A percentile compares a stretch with the other conserved stretches of the same genome.
phyloP scores from a whole-genome alignment of 2,329 filamentous ascomycete species.

The Leptographium procerum region DNA sequence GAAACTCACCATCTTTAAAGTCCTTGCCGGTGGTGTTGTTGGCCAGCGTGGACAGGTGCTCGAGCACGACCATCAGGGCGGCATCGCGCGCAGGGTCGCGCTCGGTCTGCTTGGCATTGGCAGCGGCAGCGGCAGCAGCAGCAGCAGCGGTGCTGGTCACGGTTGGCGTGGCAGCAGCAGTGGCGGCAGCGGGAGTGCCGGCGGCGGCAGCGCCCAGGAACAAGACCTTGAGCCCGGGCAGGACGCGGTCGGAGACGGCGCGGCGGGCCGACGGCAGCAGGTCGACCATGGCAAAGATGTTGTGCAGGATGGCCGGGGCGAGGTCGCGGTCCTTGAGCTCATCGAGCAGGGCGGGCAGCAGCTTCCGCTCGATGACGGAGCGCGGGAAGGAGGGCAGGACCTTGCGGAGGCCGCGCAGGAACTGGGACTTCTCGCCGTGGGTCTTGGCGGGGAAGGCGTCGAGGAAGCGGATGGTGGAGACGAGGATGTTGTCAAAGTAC shows the following conservation, averaged over 20 bases:
- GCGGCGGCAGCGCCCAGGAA: constrained; percentile 46
- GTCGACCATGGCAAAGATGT: constrained; percentile 81
- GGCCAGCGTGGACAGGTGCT: constrained; percentile 66
- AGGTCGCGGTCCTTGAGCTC: constrained; percentile 90
- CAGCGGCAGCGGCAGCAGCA: not conserved
- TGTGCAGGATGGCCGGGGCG: constrained; percentile 74
- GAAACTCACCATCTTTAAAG: constrained; percentile 71
- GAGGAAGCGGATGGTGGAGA: constrained; percentile 91
- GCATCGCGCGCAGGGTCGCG: constrained; percentile 77
- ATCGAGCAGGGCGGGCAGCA: constrained; percentile 78
- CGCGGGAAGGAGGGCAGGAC: constrained; percentile 88
- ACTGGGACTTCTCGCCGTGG: constrained; percentile 77
- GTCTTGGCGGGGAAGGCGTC: constrained; percentile 89
- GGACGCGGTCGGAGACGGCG: constrained; percentile 72
- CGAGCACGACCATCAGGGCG: constrained; percentile 80
- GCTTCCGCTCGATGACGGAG: constrained; percentile 88
- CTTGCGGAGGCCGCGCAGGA: constrained; percentile 77
- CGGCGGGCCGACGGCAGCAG: constrained; percentile 66
- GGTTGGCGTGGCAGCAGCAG: not conserved
- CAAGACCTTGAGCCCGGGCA: constrained; percentile 73
- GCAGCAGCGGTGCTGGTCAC: not conserved
- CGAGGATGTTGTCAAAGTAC: constrained; percentile 94
- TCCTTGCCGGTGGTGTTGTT: constrained; percentile 81
- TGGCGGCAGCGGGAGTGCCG: not conserved
- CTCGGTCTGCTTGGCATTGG: constrained; percentile 47